A percentile compares a stretch with the other conserved stretches of the same genome.
Evolutionary conservation across 257 asterid genomes (phyloP).

Genomic region (Ehretia macrophylla): DNA sequence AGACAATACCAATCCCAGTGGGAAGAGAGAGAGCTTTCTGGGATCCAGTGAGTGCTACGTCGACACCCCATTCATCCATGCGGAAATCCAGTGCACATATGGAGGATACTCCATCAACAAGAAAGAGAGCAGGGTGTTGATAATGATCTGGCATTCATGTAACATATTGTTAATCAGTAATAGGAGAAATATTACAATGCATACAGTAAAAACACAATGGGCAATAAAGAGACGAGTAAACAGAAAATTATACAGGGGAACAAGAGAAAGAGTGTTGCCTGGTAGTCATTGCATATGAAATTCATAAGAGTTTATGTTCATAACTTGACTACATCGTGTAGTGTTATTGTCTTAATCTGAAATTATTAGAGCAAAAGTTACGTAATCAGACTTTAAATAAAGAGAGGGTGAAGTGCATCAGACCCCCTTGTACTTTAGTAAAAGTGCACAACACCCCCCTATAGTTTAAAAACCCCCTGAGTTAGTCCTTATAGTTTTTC

Average conservation of each 20-base stretch:
- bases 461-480: no score
- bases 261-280: no score
- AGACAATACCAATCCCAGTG: conserved; percentile 89
- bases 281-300: no score
- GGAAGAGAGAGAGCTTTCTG: conserved; percentile 98
- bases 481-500: no score
- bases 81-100: conserved; percentile 97
- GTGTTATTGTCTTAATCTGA: no score
- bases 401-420: no score
- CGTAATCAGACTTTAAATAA: no score
- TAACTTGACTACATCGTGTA: no score
- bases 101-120: conserved; percentile 97
- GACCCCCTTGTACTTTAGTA: no score
- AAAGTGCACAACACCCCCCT: no score
- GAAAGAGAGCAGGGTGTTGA: conserved; percentile 85
- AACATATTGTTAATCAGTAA: background rate
- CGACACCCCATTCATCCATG: conserved; percentile 99
- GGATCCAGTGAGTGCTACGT: conserved; percentile 94
- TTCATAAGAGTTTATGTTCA: no score
- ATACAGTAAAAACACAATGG: background rate
- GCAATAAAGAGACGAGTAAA: background rate
- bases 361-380: no score
- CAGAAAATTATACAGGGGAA: background rate
- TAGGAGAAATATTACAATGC: background rate
- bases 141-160: conserved; percentile 59